Percentiles rank a stretch among this genome's conserved stretches.
These are phyloP conservation scores for Mycena latifolia DNA, from an alignment of 768 basidiomycete genomes.

Conservation along the genomic window DNA sequence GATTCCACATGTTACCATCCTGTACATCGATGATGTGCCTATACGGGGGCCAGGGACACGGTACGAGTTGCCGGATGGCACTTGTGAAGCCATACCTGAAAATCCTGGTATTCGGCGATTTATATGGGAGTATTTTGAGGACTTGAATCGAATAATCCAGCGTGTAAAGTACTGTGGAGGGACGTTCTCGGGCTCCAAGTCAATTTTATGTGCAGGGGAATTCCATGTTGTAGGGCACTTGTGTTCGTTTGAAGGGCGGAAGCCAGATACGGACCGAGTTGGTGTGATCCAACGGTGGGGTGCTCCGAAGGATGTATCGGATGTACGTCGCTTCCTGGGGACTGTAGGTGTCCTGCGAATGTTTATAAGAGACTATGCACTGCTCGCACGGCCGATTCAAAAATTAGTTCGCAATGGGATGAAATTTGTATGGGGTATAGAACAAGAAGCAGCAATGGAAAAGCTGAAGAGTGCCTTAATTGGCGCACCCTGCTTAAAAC, in stretches of 20 bases:
- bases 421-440: conserved; percentile 39
- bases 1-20: too few relatives aligned
- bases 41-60: conserved; percentile 5
- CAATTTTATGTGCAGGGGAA: too few relatives aligned
- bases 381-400: neutral
- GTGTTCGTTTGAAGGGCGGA: too few relatives aligned
- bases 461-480: conserved; percentile 32
- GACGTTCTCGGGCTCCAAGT: too few relatives aligned
- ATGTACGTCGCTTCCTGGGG: too few relatives aligned
- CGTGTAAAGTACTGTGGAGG: conserved; percentile 10
- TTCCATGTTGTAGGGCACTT: too few relatives aligned
- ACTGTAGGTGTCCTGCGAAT: too few relatives aligned
- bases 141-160: conserved; percentile 17
- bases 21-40: too few relatives aligned
- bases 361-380: conserved; percentile 17
- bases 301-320: too few relatives aligned
- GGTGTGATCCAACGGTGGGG: too few relatives aligned
- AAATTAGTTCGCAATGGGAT: conserved; percentile 5
- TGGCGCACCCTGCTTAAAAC: conserved; percentile 31
- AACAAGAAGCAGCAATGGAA: conserved; percentile 37
- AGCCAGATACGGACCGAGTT: too few relatives aligned
- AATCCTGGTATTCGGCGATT: conserved; percentile 38
- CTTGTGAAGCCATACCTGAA: conserved; percentile 21
- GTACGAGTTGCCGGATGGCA: conserved; percentile 36
- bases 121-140: conserved; percentile 32